A percentile compares a stretch with the other conserved stretches of the same genome.
These are phyloP conservation scores for Quercus berberidifolia DNA, from an alignment of 306 rosid genomes.

Conservation along the genomic window DNA sequence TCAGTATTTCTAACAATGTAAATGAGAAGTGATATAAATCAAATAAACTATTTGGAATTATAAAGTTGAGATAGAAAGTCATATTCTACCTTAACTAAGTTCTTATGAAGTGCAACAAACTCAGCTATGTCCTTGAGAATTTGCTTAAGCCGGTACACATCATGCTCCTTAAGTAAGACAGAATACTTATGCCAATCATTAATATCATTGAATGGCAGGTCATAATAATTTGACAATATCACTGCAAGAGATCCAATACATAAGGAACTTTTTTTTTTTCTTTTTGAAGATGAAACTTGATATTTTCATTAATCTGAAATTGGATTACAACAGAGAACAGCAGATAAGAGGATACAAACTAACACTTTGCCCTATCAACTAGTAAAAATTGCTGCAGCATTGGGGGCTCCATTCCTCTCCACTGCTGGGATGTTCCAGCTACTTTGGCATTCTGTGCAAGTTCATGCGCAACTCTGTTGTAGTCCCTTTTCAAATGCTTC, in stretches of 20 bases:
- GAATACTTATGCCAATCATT: slow-evolving; percentile 81
- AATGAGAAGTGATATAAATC: neutral
- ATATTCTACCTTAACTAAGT: slow-evolving; percentile 61
- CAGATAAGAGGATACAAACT: too few species aligned
- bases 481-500: too few species aligned
- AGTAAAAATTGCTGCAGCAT: too few species aligned
- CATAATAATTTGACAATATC: slow-evolving; percentile 87
- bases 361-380: too few species aligned
- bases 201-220: slow-evolving; percentile 92
- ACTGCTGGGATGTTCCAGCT: too few species aligned
- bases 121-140: slow-evolving; percentile 65
- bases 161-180: slow-evolving; percentile 72
- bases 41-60: neutral
- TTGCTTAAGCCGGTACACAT: slow-evolving; percentile 81
- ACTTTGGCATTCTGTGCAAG: too few species aligned
- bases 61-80: neutral
- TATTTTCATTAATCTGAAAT: too few species aligned
- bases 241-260: slow-evolving; percentile 56
- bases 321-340: too few species aligned
- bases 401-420: too few species aligned
- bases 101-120: slow-evolving; percentile 68
- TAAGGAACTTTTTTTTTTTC: neutral
- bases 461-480: too few species aligned
- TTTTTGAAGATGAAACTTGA: too few species aligned
- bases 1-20: too few species aligned